Percentiles rank a stretch among this genome's conserved stretches.
Conservation (phyloP, 345 rosid genomes). For the Turnera subulata region DNA sequence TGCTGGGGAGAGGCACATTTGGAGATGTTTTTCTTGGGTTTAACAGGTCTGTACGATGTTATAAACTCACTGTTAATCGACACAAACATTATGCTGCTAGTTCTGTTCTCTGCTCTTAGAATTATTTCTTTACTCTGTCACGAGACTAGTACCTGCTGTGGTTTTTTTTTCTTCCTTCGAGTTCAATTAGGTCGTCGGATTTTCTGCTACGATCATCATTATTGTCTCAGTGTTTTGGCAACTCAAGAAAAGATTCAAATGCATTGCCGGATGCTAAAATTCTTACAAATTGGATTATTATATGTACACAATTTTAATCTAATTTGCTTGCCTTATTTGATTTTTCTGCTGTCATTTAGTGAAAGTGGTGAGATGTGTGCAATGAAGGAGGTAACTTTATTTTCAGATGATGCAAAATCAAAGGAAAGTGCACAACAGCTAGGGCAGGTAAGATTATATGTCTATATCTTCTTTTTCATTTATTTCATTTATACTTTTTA, state of each 20-base stretch:
- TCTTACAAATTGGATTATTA: too few species aligned
- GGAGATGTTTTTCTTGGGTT: constrained; percentile 76
- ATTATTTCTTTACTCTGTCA: background rate
- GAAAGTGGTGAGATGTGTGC: constrained; percentile 90
- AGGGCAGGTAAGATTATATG: constrained; percentile 42
- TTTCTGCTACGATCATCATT: too few species aligned
- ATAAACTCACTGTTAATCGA: background rate
- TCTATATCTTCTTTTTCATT: background rate
- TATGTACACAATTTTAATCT: background rate
- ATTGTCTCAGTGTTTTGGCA: too few species aligned
- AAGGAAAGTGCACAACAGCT: constrained; percentile 72
- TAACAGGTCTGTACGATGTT: constrained; percentile 42
- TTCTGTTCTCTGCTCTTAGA: background rate
- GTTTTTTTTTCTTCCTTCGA: background rate
- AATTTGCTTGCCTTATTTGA: constrained; percentile 6
- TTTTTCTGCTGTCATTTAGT: constrained; percentile 25
- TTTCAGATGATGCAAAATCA: constrained; percentile 77
- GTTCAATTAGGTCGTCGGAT: background rate
- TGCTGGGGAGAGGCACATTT: constrained; percentile 79
- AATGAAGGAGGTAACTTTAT: constrained; percentile 79
- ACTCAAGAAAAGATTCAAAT: too few species aligned
- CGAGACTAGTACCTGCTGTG: too few species aligned
- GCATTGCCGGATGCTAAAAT: too few species aligned
- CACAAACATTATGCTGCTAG: too few species aligned
- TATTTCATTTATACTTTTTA: background rate